Evolutionary conservation across 352 stramenopile species (phyloP), one percentile per base, ranked within the genome.

Genomic region (Phytopythium vexans): DNA sequence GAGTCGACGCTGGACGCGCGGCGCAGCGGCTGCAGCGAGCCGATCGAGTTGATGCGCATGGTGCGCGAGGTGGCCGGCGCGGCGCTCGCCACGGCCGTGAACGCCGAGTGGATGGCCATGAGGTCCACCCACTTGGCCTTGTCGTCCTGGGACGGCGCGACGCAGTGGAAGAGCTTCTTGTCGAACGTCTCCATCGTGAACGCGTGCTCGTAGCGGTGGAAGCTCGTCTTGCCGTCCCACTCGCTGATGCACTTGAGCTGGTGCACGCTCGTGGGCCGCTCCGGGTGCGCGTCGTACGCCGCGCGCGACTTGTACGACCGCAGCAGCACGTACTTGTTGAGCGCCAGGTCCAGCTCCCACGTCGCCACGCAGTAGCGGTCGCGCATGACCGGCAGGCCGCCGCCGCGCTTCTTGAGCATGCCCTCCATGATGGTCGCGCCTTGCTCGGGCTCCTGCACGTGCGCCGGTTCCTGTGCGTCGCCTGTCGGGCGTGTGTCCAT

Each of bases 301-400:
- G 65, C 63, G 15, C 65, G 58, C 40, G 49, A 74, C 67, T 91
- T 90, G 70, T 87, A 94, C 51, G 76, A 84, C 31, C 79, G 77
- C 59, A 94, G 49, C 52, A 89, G 66, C n/a, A 89, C 68, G 52
- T 65, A 82, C 56, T 77, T 78, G 53, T 60, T 62, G 16, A 72
- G 68, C 16, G 64, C 60, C 15, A 56, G 56, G 60, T 85, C 70
- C 38, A 83, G 32, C 44, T 86, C 77, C 66, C 66, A 85, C 66
- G 75, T 82, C n/a, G 79, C 78, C 45, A 92, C 79, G 54, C 82
- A 92, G 62, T 94, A 94, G 38, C 82, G 77, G 52, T 89, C 75
- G 54, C 80, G 82, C 84, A 94, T 94, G 15, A 91, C 70, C 1
- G 77, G 76, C 74, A 91, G 70, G 14, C 77, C 87, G 14, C 61